Evolutionary conservation across 306 rosid species (phyloP).

Genomic region (Quercus robur): DNA sequence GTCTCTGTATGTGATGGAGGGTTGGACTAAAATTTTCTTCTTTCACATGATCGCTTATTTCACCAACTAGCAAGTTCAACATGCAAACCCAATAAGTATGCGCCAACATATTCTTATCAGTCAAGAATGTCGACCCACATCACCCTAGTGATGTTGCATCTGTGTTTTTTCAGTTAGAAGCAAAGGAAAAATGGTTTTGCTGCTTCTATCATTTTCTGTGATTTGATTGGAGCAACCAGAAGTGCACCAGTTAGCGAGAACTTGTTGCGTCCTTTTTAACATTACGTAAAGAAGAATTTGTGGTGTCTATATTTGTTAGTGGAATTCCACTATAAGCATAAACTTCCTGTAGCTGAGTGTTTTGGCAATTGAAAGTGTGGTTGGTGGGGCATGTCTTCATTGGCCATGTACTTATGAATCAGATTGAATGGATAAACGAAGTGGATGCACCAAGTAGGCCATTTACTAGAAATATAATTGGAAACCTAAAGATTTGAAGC

Average conservation of each 20-base stretch:
- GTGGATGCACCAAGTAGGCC: constrained; percentile 31
- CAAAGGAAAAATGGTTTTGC: neutral
- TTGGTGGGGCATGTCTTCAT: constrained; percentile 35
- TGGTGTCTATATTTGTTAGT: neutral
- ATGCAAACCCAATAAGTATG: constrained; percentile 13
- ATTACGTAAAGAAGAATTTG: constrained; percentile 7
- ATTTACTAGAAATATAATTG: constrained; percentile 23
- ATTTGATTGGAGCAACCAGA: constrained; percentile 8
- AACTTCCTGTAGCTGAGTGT: constrained; percentile 16
- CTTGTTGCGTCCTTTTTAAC: neutral
- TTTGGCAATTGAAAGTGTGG: constrained; percentile 13
- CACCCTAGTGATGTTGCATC: neutral
- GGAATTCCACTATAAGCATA: constrained; percentile 24
- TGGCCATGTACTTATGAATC: constrained; percentile 19
- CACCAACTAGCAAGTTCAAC: neutral
- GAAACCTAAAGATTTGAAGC: neutral
- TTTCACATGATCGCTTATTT: constrained; percentile 21
- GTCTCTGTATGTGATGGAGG: constrained; percentile 34
- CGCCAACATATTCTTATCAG: constrained; percentile 24
- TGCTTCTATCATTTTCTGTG: neutral
- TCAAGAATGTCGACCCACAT: constrained; percentile 8
- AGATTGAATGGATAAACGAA: constrained; percentile 32
- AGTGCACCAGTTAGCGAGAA: neutral
- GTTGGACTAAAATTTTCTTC: constrained; percentile 21
- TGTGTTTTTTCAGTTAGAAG: neutral